Conservation (phyloP, 495 filamentous ascomycete species). For the Apiosordaria backusii region DNA sequence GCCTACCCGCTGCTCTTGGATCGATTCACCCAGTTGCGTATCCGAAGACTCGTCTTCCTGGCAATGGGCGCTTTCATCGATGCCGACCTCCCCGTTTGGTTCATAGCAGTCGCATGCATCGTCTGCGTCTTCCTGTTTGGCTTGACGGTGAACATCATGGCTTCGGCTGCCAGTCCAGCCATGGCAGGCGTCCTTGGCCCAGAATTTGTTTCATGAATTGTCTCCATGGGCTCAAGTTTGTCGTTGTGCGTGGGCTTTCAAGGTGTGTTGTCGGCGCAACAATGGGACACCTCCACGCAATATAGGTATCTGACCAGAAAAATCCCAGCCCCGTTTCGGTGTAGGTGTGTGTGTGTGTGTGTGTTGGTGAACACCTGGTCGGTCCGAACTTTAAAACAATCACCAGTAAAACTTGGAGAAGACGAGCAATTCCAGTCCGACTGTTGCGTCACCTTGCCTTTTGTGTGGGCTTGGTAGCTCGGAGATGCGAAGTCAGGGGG, state of each 20-base stretch:
- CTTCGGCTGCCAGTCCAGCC: neutral
- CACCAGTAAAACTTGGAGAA: too few relatives aligned
- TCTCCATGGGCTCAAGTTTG: constrained; percentile 4
- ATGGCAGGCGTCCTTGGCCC: neutral
- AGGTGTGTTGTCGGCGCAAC: too few relatives aligned
- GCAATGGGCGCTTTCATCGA: constrained; percentile 14
- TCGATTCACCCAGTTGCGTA: constrained; percentile 31
- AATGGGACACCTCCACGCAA: too few relatives aligned
- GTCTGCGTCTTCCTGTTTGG: neutral
- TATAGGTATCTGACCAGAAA: too few relatives aligned
- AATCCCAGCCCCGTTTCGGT: too few relatives aligned
- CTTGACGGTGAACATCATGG: constrained; percentile 7
- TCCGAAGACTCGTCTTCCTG: constrained; percentile 23
- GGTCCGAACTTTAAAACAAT: too few relatives aligned
- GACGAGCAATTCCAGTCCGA: too few relatives aligned
- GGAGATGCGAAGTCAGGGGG: neutral
- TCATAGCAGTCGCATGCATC: neutral
- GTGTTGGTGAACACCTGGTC: too few relatives aligned
- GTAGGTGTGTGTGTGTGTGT: too few relatives aligned
- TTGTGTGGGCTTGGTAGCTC: neutral
- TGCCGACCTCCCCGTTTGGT: constrained; percentile 9
- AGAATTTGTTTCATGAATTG: neutral
- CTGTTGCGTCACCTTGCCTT: too few relatives aligned
- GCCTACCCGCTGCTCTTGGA: constrained; percentile 27
- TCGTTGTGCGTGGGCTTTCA: neutral